Evolutionary conservation across 2,329 filamentous ascomycete species (phyloP).

Genomic region (Penicillium sp.): DNA sequence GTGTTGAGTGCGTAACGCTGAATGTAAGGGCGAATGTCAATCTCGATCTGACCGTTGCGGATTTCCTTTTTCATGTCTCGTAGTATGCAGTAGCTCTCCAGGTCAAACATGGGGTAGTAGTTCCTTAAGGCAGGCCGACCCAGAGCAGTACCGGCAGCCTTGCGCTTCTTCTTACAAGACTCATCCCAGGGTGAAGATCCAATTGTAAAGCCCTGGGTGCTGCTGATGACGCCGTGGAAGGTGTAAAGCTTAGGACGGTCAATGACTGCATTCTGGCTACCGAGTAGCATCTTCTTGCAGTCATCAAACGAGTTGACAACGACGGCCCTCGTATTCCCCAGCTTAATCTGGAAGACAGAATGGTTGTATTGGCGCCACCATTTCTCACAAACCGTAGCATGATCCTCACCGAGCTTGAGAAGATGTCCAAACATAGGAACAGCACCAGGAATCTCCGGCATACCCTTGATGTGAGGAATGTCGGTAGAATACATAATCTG

Average conservation of each 20-base stretch:
- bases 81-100: constrained; percentile 66
- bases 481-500: constrained; percentile 43
- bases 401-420: constrained; percentile 53
- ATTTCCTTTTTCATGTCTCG: constrained; percentile 64
- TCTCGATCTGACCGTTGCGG: constrained; percentile 55
- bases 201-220: constrained; percentile 71
- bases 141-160: constrained; percentile 69
- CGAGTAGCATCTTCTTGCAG: constrained; percentile 65
- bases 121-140: constrained; percentile 67
- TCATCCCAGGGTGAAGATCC: constrained; percentile 76
- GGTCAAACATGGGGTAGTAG: constrained; percentile 73
- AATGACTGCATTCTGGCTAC: constrained; percentile 69
- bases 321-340: constrained; percentile 54
- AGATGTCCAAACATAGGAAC: constrained; percentile 60
- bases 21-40: constrained; percentile 66
- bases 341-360: constrained; percentile 55
- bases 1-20: constrained; percentile 71
- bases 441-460: constrained; percentile 56
- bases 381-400: constrained; percentile 51
- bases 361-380: constrained; percentile 57
- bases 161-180: constrained; percentile 68
- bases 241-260: constrained; percentile 71
- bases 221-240: constrained; percentile 70
- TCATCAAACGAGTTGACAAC: constrained; percentile 72
- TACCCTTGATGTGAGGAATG: constrained; percentile 53